A percentile compares a stretch with the other conserved stretches of the same genome.
Evolutionary conservation across 345 rosid genomes (phyloP).

Genomic region (Euphorbia peplus): DNA sequence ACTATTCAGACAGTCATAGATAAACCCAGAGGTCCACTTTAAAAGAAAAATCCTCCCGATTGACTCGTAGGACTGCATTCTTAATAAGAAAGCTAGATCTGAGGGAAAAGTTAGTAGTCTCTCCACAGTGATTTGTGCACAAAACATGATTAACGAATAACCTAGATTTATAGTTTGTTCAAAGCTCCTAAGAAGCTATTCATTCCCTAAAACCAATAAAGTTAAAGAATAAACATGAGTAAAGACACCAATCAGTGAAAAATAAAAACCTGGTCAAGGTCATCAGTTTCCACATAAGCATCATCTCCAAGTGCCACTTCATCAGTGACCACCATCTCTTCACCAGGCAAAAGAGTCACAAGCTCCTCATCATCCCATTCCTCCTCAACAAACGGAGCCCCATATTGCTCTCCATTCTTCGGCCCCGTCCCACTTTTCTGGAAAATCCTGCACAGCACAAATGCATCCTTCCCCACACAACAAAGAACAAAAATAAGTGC

Average conservation of each 20-base stretch:
- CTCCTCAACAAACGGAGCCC: constrained; percentile 92
- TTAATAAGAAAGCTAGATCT: background rate
- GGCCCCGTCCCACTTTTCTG: constrained; percentile 98
- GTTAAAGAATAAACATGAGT: background rate
- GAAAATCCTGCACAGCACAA: constrained; percentile 85
- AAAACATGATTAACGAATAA: background rate
- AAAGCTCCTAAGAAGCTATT: background rate
- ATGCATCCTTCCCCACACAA: constrained; percentile 56
- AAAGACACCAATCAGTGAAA: background rate
- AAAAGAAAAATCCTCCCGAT: background rate
- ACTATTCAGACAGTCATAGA: background rate
- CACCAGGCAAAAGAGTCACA: constrained; percentile 43
- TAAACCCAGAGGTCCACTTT: no score
- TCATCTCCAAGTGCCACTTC: constrained; percentile 43
- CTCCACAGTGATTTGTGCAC: background rate
- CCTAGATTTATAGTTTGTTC: background rate
- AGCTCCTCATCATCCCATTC: constrained; percentile 82
- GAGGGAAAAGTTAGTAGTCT: no score
- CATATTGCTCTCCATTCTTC: constrained; percentile 92
- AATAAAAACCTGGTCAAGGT: constrained; percentile 58
- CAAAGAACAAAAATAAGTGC: background rate
- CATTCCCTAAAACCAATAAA: background rate
- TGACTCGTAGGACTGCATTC: background rate
- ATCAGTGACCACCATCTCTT: constrained; percentile 34
- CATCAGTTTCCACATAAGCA: constrained; percentile 47